Base-by-base conservation (phyloP, 345 rosid species). In the Boechera stricta region DNA sequence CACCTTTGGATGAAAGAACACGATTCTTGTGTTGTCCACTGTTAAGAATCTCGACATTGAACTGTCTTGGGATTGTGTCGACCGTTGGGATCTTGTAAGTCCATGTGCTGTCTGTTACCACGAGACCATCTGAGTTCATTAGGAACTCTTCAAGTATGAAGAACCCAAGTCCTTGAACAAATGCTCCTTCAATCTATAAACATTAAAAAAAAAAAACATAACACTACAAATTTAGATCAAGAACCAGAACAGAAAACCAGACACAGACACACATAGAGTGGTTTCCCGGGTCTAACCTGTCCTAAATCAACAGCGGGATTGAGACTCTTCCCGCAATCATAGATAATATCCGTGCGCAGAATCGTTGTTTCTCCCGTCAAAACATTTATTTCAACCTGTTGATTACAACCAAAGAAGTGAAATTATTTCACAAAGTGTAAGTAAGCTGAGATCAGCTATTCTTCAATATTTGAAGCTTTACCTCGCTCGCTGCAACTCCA, bases 281-380 rank as follows among this genome's bases (percentile, higher is more conserved):
- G 16, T 13, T 10, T 55, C 31, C 33, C 29, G 24, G 39, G 66
- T 78, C 66, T 49, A 48, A 94, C 98, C 97, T 94, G 98, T 84
- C 98, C 99, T 74, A 95, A 81, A 85, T 92, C 98, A 39, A 95
- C 97, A 11, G 99, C 96, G 4, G 99, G 99, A 58, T 95, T 95
- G 75, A 95, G 94, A 64, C 99, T 95, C 81, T 87, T 88, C 74
- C 99, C 99, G 6, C 98, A 95, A 64, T 95, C 99, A 49, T 95
- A 95, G 70, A 88, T 82, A 45, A 95, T 88, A 86, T 95, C 98
- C 4, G 91, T 73, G 60, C 83, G 87, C 83, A 92, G 79, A 70
- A 91, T 81, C 32, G 89, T 85, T 54, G 94, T 85, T 78, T 85
- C 87, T 0, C 98, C 99, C 0, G 96, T 92, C 72, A 92, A 83